Conservation (phyloP, 352 stramenopile species). For the Globisporangium cystogenes region DNA sequence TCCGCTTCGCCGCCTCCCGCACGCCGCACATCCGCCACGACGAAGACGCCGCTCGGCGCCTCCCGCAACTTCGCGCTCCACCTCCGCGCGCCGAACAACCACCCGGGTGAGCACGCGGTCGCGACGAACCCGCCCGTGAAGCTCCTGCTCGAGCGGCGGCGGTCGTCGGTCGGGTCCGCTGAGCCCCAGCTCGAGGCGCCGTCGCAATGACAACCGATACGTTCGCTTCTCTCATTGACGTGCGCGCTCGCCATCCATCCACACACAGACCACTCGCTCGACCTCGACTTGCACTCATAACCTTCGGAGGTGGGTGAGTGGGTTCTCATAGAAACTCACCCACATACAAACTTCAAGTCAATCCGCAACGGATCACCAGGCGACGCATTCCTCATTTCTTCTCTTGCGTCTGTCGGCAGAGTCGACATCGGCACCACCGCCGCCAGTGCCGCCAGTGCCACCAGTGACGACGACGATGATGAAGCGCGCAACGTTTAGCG, state of each 20-base stretch:
- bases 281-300: too few species aligned
- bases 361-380: too few species aligned
- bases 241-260: too few species aligned
- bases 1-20: background rate
- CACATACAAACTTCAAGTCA: too few species aligned
- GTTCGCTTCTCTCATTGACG: too few species aligned
- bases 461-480: background rate
- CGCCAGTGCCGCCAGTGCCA: too few species aligned
- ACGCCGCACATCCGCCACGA: background rate
- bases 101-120: constrained; percentile 1
- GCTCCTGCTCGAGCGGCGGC: constrained; percentile 45
- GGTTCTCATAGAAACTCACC: too few species aligned
- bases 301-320: too few species aligned
- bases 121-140: constrained; percentile 59
- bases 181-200: background rate
- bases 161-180: constrained; percentile 16
- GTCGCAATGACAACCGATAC: background rate
- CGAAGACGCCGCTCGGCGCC: background rate
- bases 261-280: too few species aligned
- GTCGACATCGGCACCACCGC: too few species aligned
- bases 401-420: background rate
- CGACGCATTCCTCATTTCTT: background rate
- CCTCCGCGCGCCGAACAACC: constrained; percentile 2
- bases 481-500: background rate
- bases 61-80: background rate